These are phyloP conservation scores for Fusarium poae DNA, from an alignment of 2,329 filamentous ascomycete species.

Conservation along the genomic window DNA sequence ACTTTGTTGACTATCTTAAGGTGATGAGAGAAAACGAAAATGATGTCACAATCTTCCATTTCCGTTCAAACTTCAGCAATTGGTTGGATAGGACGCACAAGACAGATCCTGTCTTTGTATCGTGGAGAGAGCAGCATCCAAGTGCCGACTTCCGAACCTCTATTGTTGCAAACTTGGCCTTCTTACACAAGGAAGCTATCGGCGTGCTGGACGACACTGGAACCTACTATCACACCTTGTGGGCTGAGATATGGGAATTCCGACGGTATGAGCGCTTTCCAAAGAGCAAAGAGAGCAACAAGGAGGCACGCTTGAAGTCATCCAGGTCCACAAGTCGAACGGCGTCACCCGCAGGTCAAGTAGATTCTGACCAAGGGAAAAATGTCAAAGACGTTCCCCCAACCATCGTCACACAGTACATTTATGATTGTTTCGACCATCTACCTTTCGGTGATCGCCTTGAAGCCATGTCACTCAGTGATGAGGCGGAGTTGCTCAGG, in stretches of 20 bases:
- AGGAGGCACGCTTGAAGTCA: background rate
- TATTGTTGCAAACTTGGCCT: constrained; percentile 70
- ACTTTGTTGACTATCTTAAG: constrained; percentile 75
- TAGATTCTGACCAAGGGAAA: constrained; percentile 9
- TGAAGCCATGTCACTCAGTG: constrained; percentile 51
- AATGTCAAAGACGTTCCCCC: constrained; percentile 30
- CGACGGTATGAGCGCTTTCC: constrained; percentile 50
- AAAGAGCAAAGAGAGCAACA: background rate
- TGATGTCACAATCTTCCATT: constrained; percentile 66
- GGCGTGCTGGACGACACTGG: constrained; percentile 58
- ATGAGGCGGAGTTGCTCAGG: constrained; percentile 48
- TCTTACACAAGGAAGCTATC: constrained; percentile 73
- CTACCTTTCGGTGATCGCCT: constrained; percentile 71
- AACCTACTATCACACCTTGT: constrained; percentile 61
- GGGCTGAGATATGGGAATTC: constrained; percentile 63
- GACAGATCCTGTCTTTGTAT: constrained; percentile 56
- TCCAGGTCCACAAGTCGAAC: background rate
- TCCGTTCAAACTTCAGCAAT: constrained; percentile 66
- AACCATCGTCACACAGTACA: constrained; percentile 79
- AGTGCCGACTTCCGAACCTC: constrained; percentile 72
- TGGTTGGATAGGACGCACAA: constrained; percentile 68
- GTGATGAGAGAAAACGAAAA: constrained; percentile 48
- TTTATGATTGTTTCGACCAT: constrained; percentile 72
- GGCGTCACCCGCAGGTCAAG: constrained; percentile 4
- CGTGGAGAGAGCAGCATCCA: constrained; percentile 67